Base-by-base conservation (phyloP, 1,139 yeast species). In the Diutina neorugosa region DNA sequence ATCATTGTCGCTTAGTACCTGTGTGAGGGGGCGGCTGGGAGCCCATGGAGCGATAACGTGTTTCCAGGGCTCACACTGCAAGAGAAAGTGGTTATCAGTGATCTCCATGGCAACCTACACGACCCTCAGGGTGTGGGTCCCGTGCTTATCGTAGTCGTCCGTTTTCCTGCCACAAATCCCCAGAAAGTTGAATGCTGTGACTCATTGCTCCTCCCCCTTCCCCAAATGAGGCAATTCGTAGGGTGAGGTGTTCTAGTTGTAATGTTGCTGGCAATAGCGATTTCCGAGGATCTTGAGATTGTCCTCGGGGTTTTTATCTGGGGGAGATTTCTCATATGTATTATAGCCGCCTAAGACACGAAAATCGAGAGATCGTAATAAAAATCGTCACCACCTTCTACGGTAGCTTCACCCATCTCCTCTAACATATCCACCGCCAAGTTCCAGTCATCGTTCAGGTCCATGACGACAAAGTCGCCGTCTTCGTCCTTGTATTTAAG, bases 401-500 rank as follows among this genome's bases (percentile, higher is more conserved):
- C 34, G 19, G 48, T 44, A n/a, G 40, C 31, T 11, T 21, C 51
- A 12, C 34, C 34, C 19, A 40, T 20, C 54, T 78, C 81, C 27
- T 73, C 76, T 44, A 78, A 65, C 78, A 77, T 76, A 57, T 78
- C 82, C 53, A 76, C 68, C 3, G 82, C 83, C 57, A 80, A 71
- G 27, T 63, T 62, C 84, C 84, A 80, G 65, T 93, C 79, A 55
- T 91, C 98, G 58, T 86, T 87, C 47, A 91, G 81, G 61, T 84
- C 89, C 70, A 93, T 81, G 53, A 87, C 83, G 52, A 93, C 96
- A 65, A 82, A 86, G 65, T 93, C 98, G 19, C 95, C 97, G 65
- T 93, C 98, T 67, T 93, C 98, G 68, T 93, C 98, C 65, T 83
- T 84, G 63, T 90, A 93, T 65, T 85, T 85, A 57, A 93, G 74